Conservation (phyloP, 805 yeast species). For the Sungouiella blattae region DNA sequence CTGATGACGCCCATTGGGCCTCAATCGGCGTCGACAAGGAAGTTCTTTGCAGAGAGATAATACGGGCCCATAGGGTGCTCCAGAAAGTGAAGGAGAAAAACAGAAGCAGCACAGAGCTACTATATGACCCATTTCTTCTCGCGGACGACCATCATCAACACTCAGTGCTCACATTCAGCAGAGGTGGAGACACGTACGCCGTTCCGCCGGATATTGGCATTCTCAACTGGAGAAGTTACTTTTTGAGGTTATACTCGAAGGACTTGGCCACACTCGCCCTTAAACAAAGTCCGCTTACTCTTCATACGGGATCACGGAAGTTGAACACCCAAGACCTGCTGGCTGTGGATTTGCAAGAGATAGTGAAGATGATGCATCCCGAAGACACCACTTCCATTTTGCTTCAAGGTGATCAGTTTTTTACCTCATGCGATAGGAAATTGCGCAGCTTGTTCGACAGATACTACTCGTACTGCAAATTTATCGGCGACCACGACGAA, state of each 20-base stretch:
- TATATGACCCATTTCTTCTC: not conserved
- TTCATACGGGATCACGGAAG: not conserved
- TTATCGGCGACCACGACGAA: not conserved
- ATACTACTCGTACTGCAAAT: not conserved
- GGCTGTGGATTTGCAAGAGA: not conserved
- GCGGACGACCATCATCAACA: not conserved
- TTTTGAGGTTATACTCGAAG: conserved; percentile 8
- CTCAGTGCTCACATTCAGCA: not conserved
- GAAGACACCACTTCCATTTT: not conserved
- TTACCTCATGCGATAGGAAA: not conserved
- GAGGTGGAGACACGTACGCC: not conserved
- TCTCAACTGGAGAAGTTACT: conserved; percentile 21
- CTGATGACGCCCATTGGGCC: not conserved
- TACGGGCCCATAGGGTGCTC: not conserved
- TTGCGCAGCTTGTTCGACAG: not conserved
- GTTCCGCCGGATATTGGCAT: conserved; percentile 10
- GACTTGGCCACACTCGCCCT: not conserved
- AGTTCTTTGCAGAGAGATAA: not conserved
- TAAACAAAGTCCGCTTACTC: not conserved
- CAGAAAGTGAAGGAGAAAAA: not conserved
- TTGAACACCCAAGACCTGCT: not conserved
- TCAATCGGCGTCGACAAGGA: not conserved
- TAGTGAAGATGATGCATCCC: not conserved
- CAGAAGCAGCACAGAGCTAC: not conserved
- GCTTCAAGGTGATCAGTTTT: too few species aligned